phyloP scores from a whole-genome alignment of 805 yeast species.

The Spencermartinsiella europaea region DNA sequence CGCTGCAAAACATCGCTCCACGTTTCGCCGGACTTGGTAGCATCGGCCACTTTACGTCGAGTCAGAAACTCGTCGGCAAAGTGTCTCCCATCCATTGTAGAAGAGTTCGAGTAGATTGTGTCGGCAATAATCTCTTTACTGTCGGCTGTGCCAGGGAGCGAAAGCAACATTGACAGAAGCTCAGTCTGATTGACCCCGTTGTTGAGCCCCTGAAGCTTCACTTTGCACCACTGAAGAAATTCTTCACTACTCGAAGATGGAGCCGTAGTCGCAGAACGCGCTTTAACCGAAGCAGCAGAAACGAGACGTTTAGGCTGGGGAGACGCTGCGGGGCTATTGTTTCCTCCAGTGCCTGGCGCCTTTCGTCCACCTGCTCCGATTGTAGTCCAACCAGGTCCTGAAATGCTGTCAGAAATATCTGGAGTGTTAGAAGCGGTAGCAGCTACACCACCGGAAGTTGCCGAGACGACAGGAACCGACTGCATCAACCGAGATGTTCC shows the following conservation, averaged over 20 bases:
- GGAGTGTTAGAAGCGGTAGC: slow-evolving; percentile 1
- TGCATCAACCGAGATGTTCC: neutral
- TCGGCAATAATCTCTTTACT: slow-evolving; percentile 85
- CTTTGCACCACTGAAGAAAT: slow-evolving; percentile 38
- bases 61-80: slow-evolving; percentile 87
- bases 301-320: neutral
- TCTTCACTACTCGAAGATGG: slow-evolving; percentile 24
- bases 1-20: slow-evolving; percentile 69
- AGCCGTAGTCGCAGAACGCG: slow-evolving; percentile 11
- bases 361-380: slow-evolving; percentile 69
- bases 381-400: slow-evolving; percentile 31
- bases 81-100: slow-evolving; percentile 90
- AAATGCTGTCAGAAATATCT: slow-evolving; percentile 1
- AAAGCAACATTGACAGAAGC: slow-evolving; percentile 70
- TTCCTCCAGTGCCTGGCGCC: slow-evolving; percentile 26
- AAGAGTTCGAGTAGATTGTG: slow-evolving; percentile 80
- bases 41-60: slow-evolving; percentile 70
- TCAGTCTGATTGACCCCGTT: slow-evolving; percentile 73
- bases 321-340: slow-evolving; percentile 1
- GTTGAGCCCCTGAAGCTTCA: slow-evolving; percentile 47
- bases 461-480: neutral
- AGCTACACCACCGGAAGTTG: neutral
- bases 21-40: slow-evolving; percentile 41
- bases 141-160: slow-evolving; percentile 71
- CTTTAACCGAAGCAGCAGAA: slow-evolving; percentile 1